Conservation (phyloP, 2,329 filamentous ascomycete species). For the Stylonectria norvegica region DNA sequence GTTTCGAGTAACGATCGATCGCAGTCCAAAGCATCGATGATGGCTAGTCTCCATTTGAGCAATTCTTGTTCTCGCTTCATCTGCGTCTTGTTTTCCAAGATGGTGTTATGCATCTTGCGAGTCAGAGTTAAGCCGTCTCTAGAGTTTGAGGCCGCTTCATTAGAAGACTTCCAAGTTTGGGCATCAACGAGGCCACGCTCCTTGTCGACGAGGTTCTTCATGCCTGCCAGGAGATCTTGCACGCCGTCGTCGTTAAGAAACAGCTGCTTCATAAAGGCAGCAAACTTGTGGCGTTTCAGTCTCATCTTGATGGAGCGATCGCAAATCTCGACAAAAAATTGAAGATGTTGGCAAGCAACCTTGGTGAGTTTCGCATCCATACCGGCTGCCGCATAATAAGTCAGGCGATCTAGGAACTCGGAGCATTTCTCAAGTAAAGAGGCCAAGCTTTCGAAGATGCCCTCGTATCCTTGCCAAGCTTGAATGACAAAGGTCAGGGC, state of each 20-base stretch:
- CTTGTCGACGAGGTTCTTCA: conserved; percentile 33
- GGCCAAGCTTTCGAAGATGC: conserved; percentile 32
- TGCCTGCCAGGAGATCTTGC: conserved; percentile 29
- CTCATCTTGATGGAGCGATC: conserved; percentile 30
- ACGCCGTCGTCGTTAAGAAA: conserved; percentile 36
- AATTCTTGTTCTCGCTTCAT: conserved; percentile 29
- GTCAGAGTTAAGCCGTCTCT: conserved; percentile 17
- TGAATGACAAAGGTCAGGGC: conserved; percentile 36
- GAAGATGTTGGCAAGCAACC: conserved; percentile 34
- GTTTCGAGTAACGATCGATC: conserved; percentile 26
- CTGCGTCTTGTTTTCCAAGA: conserved; percentile 29
- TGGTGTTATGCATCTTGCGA: conserved; percentile 11
- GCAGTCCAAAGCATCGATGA: conserved; percentile 28
- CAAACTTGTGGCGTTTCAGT: conserved; percentile 27
- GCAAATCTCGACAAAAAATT: conserved; percentile 35
- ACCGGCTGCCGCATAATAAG: conserved; percentile 27
- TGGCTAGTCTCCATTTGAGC: conserved; percentile 28
- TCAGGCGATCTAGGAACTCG: conserved; percentile 33
- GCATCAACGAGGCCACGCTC: conserved; percentile 32
- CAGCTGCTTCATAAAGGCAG: conserved; percentile 31
- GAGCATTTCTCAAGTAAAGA: conserved; percentile 32
- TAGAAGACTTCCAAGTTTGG: conserved; percentile 33
- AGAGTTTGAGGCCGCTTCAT: conserved; percentile 29
- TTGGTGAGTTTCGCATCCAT: conserved; percentile 32
- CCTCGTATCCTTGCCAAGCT: conserved; percentile 35